A percentile compares a stretch with the other conserved stretches of the same genome.
These are phyloP conservation scores for Amanita brunnescens DNA, from an alignment of 768 basidiomycete genomes.

Conservation along the genomic window DNA sequence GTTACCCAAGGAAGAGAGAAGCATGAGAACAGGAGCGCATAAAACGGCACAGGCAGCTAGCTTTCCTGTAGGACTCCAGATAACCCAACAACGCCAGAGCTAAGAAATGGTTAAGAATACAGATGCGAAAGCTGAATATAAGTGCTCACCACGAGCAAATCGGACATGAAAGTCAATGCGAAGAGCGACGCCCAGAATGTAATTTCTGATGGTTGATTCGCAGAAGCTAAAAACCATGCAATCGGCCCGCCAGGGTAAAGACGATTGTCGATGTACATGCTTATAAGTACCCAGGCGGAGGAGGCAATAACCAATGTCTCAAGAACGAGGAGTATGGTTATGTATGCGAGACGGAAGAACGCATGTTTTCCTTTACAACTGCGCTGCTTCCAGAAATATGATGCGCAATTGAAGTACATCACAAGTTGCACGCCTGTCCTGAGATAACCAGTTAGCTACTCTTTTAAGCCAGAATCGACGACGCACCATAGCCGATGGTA, in stretches of 20 bases:
- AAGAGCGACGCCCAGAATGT: neutral
- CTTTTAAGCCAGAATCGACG: too few species aligned
- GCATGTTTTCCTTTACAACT: neutral
- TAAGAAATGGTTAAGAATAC: neutral
- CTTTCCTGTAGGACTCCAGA: too few species aligned
- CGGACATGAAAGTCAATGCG: neutral
- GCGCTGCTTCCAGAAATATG: neutral
- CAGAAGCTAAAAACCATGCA: constrained; percentile 29
- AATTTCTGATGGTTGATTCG: neutral
- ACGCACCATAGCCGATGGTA: too few species aligned
- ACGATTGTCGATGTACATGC: constrained; percentile 35
- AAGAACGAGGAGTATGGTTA: neutral
- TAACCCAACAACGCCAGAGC: too few species aligned
- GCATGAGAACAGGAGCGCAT: neutral
- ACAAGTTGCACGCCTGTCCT: neutral
- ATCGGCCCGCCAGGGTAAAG: constrained; percentile 36
- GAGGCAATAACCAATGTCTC: neutral
- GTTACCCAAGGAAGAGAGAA: neutral
- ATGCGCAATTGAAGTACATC: neutral
- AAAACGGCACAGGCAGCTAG: neutral
- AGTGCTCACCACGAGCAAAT: neutral
- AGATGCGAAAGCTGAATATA: neutral
- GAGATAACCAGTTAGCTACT: too few species aligned
- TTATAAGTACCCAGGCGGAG: constrained; percentile 26
- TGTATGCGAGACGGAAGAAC: neutral